phyloP scores from a whole-genome alignment of 2,329 filamentous ascomycete species.

The Chlorencoelia australis region DNA sequence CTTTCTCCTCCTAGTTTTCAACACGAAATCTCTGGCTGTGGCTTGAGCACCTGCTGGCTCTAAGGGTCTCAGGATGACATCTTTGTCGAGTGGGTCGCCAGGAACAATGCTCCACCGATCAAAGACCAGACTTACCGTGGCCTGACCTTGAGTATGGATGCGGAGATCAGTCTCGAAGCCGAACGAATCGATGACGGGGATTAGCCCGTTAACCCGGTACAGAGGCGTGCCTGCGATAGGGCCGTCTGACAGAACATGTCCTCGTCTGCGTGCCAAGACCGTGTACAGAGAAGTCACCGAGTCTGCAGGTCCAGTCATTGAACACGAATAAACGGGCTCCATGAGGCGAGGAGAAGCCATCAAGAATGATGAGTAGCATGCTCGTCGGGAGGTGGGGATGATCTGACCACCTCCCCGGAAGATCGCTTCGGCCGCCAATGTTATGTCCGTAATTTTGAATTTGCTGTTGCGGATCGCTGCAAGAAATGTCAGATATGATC shows the following conservation, averaged over 20 bases:
- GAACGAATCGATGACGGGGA: conserved; percentile 95
- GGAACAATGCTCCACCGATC: conserved; percentile 95
- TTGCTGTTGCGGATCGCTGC: conserved; percentile 92
- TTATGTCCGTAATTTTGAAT: conserved; percentile 89
- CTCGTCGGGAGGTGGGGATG: conserved; percentile 85
- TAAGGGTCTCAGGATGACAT: conserved; percentile 70
- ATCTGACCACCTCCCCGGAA: conserved; percentile 94
- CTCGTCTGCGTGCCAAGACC: conserved; percentile 75
- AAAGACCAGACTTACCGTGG: conserved; percentile 84
- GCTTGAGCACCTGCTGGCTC: conserved; percentile 83
- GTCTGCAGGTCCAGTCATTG: conserved; percentile 86
- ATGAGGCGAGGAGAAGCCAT: conserved; percentile 95
- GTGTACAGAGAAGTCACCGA: conserved; percentile 86
- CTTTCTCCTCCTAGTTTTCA: conserved; percentile 91
- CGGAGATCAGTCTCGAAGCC: conserved; percentile 96
- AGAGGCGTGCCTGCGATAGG: conserved; percentile 90
- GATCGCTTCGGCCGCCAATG: conserved; percentile 80
- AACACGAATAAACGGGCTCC: conserved; percentile 90
- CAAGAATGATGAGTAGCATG: conserved; percentile 91
- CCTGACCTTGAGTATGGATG: conserved; percentile 90
- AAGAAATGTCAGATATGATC: conserved; percentile 25
- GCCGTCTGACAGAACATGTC: conserved; percentile 89
- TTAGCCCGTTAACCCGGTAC: conserved; percentile 80
- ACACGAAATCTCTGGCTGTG: conserved; percentile 87
- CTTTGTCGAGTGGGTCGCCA: conserved; percentile 85